Base-by-base conservation (phyloP, 2,329 filamentous ascomycete species). In the Sarocladiaceae sp. region DNA sequence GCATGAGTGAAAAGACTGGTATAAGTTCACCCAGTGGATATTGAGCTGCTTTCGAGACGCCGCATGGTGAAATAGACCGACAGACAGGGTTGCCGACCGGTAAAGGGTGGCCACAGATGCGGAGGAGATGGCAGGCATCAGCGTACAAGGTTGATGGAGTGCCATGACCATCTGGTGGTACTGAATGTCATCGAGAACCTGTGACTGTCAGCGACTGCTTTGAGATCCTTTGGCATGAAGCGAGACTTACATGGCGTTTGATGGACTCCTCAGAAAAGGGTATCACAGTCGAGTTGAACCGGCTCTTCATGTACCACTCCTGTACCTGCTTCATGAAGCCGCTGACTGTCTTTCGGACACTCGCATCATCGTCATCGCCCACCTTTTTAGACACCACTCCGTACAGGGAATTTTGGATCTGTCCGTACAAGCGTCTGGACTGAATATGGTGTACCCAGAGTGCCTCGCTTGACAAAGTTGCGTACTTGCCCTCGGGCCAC, bases 241-340 rank as follows among this genome's bases (percentile, higher is more conserved):
- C n/a, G n/a, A 35, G 10, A 19, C 33, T 35, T 19, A 35, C 33
- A 35, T 35, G 33, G 9, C 33, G 33, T 13, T 35, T 35, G 33
- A 35, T 20, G 18, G 33, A 35, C 16, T 35, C 33, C 13, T 35
- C 33, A 7, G 33, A 35, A 19, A 35, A 35, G 10, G 33, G 33
- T 9, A 35, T 35, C 7, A 35, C 33, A 10, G 33, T 35, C 4
- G 33, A 35, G 33, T 35, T 35, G 33, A 35, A 35, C 4, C 33
- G 33, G 16, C 33, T 35, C 15, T 35, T 35, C 33, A 35, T 35
- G 33, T 35, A 35, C 33, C 33, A 35, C 16, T 35, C 15, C 16
- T 35, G 33, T 18, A 35, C 33, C 13, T 20, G 33, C 15, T 35
- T 15, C 33, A 35, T 35, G 33, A 19, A 35, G 18, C 33, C 33